Evolutionary conservation across 179 eudicot genomes (phyloP).

Genomic region (Nepenthes alata): DNA sequence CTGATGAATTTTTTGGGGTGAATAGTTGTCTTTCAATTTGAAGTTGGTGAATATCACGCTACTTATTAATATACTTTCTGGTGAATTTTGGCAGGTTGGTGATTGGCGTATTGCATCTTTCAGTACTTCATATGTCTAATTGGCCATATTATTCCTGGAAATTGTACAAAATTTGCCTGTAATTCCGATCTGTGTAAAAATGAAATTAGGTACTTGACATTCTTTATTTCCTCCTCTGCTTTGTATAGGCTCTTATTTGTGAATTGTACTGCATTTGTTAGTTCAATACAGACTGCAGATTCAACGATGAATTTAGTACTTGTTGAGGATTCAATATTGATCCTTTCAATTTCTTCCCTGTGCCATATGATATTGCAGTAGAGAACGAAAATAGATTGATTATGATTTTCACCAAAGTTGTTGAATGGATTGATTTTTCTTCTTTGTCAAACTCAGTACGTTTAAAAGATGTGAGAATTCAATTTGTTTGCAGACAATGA

Average conservation of each 20-base stretch:
- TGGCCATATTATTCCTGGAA: too few species aligned
- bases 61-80: too few species aligned
- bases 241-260: neutral
- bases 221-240: neutral
- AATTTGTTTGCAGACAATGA: slow-evolving; percentile 22
- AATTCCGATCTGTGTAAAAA: slow-evolving; percentile 9
- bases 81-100: too few species aligned
- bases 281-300: neutral
- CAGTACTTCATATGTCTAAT: too few species aligned
- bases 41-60: too few species aligned
- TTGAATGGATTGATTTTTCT: neutral
- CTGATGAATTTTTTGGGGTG: too few species aligned
- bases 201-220: slow-evolving; percentile 25
- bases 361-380: too few species aligned
- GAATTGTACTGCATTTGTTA: neutral
- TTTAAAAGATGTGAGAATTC: neutral
- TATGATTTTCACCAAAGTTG: too few species aligned
- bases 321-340: neutral
- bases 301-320: neutral
- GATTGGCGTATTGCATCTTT: too few species aligned
- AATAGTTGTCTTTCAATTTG: too few species aligned
- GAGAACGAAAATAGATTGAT: too few species aligned
- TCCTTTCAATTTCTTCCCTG: too few species aligned
- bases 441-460: neutral
- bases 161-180: neutral